These are phyloP conservation scores for Paraglomus brasilianum DNA, from an alignment of 192 early-diverging fungal species.

Conservation along the genomic window DNA sequence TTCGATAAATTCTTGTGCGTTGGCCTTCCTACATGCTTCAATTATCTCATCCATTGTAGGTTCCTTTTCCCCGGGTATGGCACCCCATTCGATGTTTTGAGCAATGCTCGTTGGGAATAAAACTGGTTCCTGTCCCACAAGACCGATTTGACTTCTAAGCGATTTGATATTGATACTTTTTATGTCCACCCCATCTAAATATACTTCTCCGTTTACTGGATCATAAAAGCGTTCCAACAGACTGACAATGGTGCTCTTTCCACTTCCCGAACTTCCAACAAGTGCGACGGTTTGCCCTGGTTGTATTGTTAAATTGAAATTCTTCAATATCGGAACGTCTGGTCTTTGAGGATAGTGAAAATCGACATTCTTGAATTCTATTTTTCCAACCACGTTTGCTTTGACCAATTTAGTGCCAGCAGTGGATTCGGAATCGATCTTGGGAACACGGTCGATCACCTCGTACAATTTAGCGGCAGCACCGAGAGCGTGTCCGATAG, in stretches of 20 bases:
- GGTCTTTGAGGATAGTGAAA: slow-evolving; percentile 85
- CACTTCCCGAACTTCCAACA: slow-evolving; percentile 83
- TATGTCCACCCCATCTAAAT: slow-evolving; percentile 71
- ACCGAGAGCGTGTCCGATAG: slow-evolving; percentile 68
- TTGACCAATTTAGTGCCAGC: slow-evolving; percentile 1
- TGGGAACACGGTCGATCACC: slow-evolving; percentile 75
- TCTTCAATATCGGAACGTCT: slow-evolving; percentile 75
- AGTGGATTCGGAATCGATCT: slow-evolving; percentile 58
- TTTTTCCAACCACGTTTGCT: slow-evolving; percentile 54
- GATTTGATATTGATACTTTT: slow-evolving; percentile 72
- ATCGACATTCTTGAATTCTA: slow-evolving; percentile 69
- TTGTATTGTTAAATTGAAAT: slow-evolving; percentile 61
- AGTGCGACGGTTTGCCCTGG: slow-evolving; percentile 83
- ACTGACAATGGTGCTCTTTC: slow-evolving; percentile 80
- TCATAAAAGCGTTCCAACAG: slow-evolving; percentile 87
- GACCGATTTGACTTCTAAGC: slow-evolving; percentile 79
- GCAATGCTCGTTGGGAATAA: slow-evolving; percentile 75
- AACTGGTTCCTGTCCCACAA: slow-evolving; percentile 88
- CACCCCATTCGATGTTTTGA: slow-evolving; percentile 78
- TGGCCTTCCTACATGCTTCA: slow-evolving; percentile 64
- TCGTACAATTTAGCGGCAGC: slow-evolving; percentile 75
- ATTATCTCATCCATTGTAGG: slow-evolving; percentile 69
- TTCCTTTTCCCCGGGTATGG: slow-evolving; percentile 45
- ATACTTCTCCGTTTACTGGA: slow-evolving; percentile 52
- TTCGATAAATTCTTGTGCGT: slow-evolving; percentile 78